Percentiles rank a stretch among this genome's conserved stretches.
Conservation (phyloP, 2,329 filamentous ascomycete species). For the Fusarium concolor region DNA sequence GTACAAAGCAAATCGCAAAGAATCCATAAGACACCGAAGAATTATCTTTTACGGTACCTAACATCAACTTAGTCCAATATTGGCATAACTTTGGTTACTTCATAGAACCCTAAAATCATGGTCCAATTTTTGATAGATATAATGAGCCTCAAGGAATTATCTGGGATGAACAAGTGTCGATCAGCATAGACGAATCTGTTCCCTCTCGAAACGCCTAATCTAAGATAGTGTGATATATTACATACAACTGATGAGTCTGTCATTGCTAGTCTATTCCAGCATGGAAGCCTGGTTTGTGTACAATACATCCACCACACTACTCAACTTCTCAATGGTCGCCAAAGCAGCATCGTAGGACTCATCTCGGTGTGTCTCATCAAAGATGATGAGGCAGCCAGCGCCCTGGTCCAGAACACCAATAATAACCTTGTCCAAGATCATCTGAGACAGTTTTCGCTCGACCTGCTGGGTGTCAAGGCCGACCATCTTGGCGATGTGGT, state of each 20-base stretch:
- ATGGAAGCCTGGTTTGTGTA: conserved; percentile 98
- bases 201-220: conserved; percentile 48
- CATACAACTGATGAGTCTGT: conserved; percentile 42
- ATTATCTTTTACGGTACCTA: too few relatives aligned
- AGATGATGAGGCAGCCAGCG: conserved; percentile 96
- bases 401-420: conserved; percentile 97
- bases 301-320: conserved; percentile 95
- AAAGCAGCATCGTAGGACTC: conserved; percentile 94
- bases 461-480: conserved; percentile 96
- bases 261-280: conserved; percentile 74
- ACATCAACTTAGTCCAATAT: too few relatives aligned
- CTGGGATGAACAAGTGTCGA: conserved; percentile 22
- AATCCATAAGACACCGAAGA: too few relatives aligned
- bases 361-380: conserved; percentile 93
- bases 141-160: too few relatives aligned
- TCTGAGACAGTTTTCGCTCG: conserved; percentile 97
- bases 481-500: conserved; percentile 97
- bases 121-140: too few relatives aligned
- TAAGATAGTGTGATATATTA: conserved; percentile 48
- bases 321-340: conserved; percentile 95
- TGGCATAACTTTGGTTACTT: too few relatives aligned
- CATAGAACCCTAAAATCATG: too few relatives aligned
- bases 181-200: conserved; percentile 43
- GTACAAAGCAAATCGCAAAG: not conserved
- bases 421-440: conserved; percentile 99